Evolutionary conservation across 371 early-diverging fungal genomes (phyloP), one percentile per base, ranked within the genome.

Genomic region (Mortierella sp.): DNA sequence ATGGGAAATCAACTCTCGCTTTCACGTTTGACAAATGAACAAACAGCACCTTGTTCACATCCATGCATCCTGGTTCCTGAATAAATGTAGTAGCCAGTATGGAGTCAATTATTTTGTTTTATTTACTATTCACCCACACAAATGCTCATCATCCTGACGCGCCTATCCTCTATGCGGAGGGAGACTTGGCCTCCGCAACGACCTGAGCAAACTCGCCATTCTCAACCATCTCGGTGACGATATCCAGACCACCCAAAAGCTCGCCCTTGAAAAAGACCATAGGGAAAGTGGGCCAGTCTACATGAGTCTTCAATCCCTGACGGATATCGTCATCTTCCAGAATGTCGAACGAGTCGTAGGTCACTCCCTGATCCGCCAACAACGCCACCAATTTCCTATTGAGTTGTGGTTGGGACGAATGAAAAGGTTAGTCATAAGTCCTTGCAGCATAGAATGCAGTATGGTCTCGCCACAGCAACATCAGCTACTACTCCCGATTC

Each of bases 181-280:
- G 76, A 43, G 71, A 57, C 73, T 79, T 84, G 54, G 69, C 84
- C 70, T 84, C 81, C 13, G 78, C 74, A 3, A 78, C 77, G 4
- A 84, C 84, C 73, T 84, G 84, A 19, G 78, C 24, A 75, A 86
- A 86, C 75, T 86, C 86, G 2, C 86, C 86, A 31, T 81, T 72
- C 50, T 87, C 91, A 70, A 95, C 91, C 97, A 98, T 94, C 88
- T 97, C 97, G 67, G 93, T 91, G 34, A 98, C 90, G 83, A 98
- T 97, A 86, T 99, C 99, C 81, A 97, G 90, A 21, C 99, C 99
- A 34, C 99, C 99, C 57, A 97, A 81, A 70, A 99, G 92, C 88
- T 98, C 97, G 28, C 98, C 96, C 76, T 97, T 93, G 78, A 95
- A 92, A 87, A 98, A 99, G 5, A 99, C 89, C 93, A 90, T 90